These are phyloP conservation scores for Oropetium thomaeum DNA, from an alignment of 176 grass and related monocot species.

Conservation along the genomic window DNA sequence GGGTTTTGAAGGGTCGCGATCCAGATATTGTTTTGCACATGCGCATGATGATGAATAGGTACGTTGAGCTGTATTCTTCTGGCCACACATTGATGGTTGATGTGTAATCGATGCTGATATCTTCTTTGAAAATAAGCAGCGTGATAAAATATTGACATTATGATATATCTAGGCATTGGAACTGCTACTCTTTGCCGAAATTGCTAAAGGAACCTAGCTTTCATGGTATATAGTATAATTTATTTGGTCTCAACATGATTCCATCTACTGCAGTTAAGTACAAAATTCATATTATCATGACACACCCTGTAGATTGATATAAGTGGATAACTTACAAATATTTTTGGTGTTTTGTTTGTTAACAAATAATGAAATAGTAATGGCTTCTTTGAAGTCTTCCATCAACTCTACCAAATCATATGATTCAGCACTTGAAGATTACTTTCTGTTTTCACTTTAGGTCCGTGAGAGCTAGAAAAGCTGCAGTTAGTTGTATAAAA, in stretches of 20 bases:
- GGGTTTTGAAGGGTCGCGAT: slow-evolving; percentile 57
- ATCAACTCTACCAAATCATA: background rate
- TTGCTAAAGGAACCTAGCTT: background rate
- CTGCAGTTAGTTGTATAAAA: slow-evolving; percentile 84
- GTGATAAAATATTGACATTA: background rate
- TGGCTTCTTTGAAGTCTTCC: background rate
- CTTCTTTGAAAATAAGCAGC: background rate
- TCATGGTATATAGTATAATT: too few relatives aligned
- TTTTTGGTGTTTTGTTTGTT: background rate
- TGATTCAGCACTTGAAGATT: slow-evolving; percentile 20
- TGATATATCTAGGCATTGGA: background rate
- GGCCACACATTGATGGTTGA: background rate
- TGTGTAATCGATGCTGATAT: background rate
- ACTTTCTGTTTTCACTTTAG: slow-evolving; percentile 46
- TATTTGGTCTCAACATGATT: background rate
- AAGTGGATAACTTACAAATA: background rate
- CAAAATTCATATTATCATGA: background rate
- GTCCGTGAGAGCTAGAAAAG: slow-evolving; percentile 66
- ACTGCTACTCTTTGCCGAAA: slow-evolving; percentile 13
- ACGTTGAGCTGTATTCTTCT: background rate
- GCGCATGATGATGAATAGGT: slow-evolving; percentile 92
- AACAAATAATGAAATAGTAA: background rate
- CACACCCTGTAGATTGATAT: background rate
- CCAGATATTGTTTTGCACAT: slow-evolving; percentile 86
- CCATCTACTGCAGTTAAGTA: too few relatives aligned